Evolutionary conservation across 192 early-diverging fungal species (phyloP), one percentile per base, ranked within the genome.

Genomic region (Linnemannia hyalina): DNA sequence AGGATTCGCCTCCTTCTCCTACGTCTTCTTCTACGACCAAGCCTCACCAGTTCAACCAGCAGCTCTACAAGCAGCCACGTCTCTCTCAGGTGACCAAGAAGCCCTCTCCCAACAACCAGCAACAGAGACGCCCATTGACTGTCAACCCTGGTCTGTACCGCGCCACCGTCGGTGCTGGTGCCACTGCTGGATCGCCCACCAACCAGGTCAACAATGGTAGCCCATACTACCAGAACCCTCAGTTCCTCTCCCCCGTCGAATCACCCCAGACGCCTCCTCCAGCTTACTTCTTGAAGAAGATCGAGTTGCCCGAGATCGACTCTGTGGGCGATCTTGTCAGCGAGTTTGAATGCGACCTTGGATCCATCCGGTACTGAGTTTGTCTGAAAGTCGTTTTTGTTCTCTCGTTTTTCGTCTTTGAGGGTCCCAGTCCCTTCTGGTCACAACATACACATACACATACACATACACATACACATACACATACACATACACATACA

Each of bases 231-330:
- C 79, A 80, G 79, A 74, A 80, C 55, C 79, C 72, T 15, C 70
- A 79, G 23, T 83, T 83, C 73, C 77, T 83, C 16, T 79, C 82
- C 1, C 82, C 82, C 18, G 54, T 79, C 23, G 76, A 83, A 13
- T 83, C 82, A 6, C 82, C 82, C 9, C 76, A 75, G 82, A 83
- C 77, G 29, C 82, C 82, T 16, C 82, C 82, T 35, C 82, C 82
- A 20, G 82, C 82, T 7, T 83, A 83, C 73, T 78, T 83, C 22
- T 26, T 83, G 70, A 74, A 70, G 63, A 74, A 70, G 49, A 70
- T 83, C 13, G 72, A 78, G 68, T 40, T 83, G 63, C 77, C 83
- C 6, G 77, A 80, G 78, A 85, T 85, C 29, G 68, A 71, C 35
- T 72, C 73, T 57, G 72, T 85, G 11, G 82, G 82, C 18, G 70